phyloP scores from a whole-genome alignment of 1,284 basidiomycete species.

The Coniferiporia sulphurascens region DNA sequence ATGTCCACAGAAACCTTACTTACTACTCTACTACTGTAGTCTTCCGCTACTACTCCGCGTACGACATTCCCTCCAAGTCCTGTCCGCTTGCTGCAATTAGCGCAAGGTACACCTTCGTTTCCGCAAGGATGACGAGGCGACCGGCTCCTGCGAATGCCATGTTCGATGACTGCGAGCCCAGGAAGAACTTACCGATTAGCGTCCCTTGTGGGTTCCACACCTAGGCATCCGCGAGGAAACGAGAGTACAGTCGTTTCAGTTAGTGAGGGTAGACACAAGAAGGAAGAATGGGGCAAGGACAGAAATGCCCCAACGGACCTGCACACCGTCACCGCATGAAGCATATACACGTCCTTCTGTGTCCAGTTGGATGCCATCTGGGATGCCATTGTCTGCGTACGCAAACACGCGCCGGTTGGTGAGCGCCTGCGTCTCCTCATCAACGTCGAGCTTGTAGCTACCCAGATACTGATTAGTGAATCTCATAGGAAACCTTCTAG shows the following conservation, averaged over 20 bases:
- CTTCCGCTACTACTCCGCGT: no score
- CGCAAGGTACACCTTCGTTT: constrained; percentile 62
- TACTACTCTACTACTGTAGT: no score
- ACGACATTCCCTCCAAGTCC: no score
- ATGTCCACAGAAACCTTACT: no score
- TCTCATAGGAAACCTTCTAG: not conserved
- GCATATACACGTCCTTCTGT: constrained; percentile 63
- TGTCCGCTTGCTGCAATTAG: constrained; percentile 41
- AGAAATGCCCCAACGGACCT: constrained; percentile 33
- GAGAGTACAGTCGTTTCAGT: not conserved
- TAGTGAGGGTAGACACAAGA: not conserved
- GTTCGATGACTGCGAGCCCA: constrained; percentile 55
- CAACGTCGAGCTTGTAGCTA: constrained; percentile 73
- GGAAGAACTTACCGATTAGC: constrained; percentile 72
- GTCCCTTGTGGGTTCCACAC: constrained; percentile 62
- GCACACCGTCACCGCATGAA: constrained; percentile 68
- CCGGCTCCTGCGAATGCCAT: constrained; percentile 63
- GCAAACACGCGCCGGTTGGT: constrained; percentile 68
- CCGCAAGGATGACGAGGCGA: constrained; percentile 61
- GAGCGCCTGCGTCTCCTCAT: constrained; percentile 50
- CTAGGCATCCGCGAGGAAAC: constrained; percentile 24
- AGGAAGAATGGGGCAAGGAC: not conserved
- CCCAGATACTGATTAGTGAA: not conserved
- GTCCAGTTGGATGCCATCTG: constrained; percentile 59
- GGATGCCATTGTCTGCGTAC: constrained; percentile 59